Evolutionary conservation across 768 basidiomycete species (phyloP).

Genomic region (Macrolepiota albuminosa): DNA sequence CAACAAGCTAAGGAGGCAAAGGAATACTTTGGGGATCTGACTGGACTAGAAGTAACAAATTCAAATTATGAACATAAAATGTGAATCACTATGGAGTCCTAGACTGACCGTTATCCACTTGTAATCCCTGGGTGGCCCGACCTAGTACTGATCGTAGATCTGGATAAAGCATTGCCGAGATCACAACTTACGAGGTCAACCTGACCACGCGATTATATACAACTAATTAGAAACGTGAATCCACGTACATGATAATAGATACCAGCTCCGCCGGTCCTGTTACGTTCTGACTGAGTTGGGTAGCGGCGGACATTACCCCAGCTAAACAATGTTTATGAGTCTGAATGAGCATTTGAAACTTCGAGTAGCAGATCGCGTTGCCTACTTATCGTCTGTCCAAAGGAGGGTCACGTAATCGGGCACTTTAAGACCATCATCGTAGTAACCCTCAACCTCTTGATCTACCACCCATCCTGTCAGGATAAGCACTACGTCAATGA

Average conservation of each 20-base stretch:
- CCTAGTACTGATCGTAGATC: slow-evolving; percentile 26
- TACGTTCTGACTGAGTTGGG: slow-evolving; percentile 46
- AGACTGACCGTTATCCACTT: slow-evolving; percentile 61
- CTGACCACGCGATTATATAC: slow-evolving; percentile 20
- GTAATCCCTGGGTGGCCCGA: slow-evolving; percentile 61
- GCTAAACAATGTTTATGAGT: slow-evolving; percentile 23
- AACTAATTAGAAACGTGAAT: not conserved
- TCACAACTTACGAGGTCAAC: slow-evolving; percentile 38
- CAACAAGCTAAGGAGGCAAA: not conserved
- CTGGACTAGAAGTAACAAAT: not conserved
- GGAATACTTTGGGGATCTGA: slow-evolving; percentile 1
- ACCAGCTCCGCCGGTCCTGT: slow-evolving; percentile 62
- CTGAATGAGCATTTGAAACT: too few species aligned
- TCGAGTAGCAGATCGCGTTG: not conserved
- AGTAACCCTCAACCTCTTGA: slow-evolving; percentile 64
- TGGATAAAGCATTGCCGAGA: not conserved
- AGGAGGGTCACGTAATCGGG: slow-evolving; percentile 60
- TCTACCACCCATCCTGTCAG: slow-evolving; percentile 22
- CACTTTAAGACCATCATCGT: slow-evolving; percentile 54
- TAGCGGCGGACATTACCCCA: slow-evolving; percentile 70
- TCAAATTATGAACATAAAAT: not conserved
- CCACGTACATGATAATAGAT: slow-evolving; percentile 59
- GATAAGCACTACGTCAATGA: not conserved
- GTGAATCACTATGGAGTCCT: not conserved
- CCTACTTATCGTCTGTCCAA: slow-evolving; percentile 70